Evolutionary conservation across 495 filamentous ascomycete genomes (phyloP), one percentile per base, ranked within the genome.

Genomic region (Neurospora sp.): DNA sequence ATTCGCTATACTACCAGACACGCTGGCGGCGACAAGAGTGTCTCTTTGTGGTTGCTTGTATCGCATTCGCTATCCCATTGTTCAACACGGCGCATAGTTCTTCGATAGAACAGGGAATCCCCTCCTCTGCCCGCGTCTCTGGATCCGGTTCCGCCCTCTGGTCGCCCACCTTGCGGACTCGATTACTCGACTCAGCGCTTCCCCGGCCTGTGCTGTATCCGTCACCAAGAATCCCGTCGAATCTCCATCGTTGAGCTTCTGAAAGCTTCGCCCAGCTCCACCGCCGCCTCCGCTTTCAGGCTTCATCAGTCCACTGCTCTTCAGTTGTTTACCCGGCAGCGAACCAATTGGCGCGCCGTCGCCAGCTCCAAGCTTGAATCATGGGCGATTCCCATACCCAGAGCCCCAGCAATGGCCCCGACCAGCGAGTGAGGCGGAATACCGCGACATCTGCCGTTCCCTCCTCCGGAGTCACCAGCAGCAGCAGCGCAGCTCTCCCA

Each of bases 371-470:
- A 41, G 70, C 40, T 37, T 72, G 49, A 70, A 70, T n/a, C 38
- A 75, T 75, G 74, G 40, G 49, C 74, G 71, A 75, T 37, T 73
- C 54, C 40, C 38, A 44, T 66, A 42, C 49, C 39, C n/a, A 27
- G 7, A 60, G 14, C 54, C 5, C 40, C 20, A 46, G n/a, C 54
- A 73, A 75, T 73, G 74, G 74, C 71, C 18, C 38, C 9, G 60
- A 73, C n/a, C 14, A 14, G 5, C 54, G 54, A 35, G 12, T 35
- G 27, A 66, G 54, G 14, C 54, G 54, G 54, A 66, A 66, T 37
- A 66, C 54, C 54, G 54, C 54, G 54, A 66, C 54, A 66, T 66
- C 54, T 5, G 14, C 54, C 27, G 54, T 66, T 66, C 54, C 54
- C 12, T 66, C 54, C 31, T 66, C 54, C 27, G 54, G 54, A 66